Base-by-base conservation (phyloP, 1,139 yeast genomes). In the Yamadazyma spencermartinsiae region DNA sequence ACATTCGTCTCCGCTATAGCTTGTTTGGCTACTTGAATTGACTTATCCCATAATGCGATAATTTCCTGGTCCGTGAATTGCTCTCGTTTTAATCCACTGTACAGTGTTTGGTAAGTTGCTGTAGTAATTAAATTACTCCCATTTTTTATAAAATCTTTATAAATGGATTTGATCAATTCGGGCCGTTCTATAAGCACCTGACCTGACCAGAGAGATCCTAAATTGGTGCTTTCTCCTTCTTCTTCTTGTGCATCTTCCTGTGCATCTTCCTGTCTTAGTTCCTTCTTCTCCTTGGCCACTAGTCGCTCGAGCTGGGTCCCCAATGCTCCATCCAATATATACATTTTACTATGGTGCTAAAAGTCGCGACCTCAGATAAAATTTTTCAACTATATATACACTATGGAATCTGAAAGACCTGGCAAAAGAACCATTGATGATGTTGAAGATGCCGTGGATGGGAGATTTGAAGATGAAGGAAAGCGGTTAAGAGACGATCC, bases 31-130 rank as follows among this genome's bases (percentile, higher is more conserved):
- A 63, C 65, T 12, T 50, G 50, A 11, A 70, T 55, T 1, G 75
- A 51, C 25, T 42, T 44, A 23, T 47, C 44, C 73, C 74, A 71
- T 17, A 68, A 42, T 3, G 38, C 36, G 6, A 30, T 31, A 19
- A 61, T 58, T 41, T 69, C 50, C 41, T 59, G 45, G 34, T 52
- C 51, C 16, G 29, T 19, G 20, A 33, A 37, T 12, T 41, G 41
- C 23, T 28, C 3, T 16, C 20, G n/a, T 11, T 18, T 24, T 29
- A 48, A 25, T 6, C 76, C 76, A 4, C 46, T 57, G 23, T 64
- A 53, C 17, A 79, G 74, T 2, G 80, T 73, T 57, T 84, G 92
- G 55, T 84, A 84, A 1, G 86, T 79, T 8, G 81, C 70, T 1
- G 87, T 76, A 15, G 75, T 68, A 20, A 79, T 61, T 12, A 81